Base-by-base conservation (phyloP, 2,329 filamentous ascomycete species). In the Septoria linicola region DNA sequence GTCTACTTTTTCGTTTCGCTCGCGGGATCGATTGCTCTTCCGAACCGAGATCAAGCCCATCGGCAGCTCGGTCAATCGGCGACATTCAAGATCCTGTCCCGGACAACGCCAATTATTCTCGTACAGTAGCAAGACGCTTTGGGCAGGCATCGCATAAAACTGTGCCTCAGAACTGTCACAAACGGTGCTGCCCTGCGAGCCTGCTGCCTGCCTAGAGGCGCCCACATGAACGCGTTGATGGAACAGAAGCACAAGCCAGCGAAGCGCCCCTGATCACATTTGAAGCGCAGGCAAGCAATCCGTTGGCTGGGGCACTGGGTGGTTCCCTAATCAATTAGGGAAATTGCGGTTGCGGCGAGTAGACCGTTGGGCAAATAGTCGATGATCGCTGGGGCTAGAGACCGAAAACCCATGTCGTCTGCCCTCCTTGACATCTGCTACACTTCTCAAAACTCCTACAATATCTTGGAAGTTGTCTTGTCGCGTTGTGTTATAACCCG, bases 281-380 rank as follows among this genome's bases (percentile, higher is more conserved):
- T 17, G 36, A 39, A 13, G 16, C 20, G 17, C 10, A 11, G 6
- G 20, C 36, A 21, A 39, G 34, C 32, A 25, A 47, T 27, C 34
- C 34, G 42, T 36, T 45, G 42, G 42, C 31, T 36, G 34, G 34
- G 21, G 43, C 43, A 14, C 42, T 35, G 17, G 21, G 23, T 23
- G 27, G n/a, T n/a, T 25, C 41, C 41, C 25, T 43, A 43, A 31
- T 43, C 23, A 43, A 31, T 27, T 14, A 25, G 43, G 34, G 34
- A 47, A 20, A 47, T 47, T 47, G 19, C 34, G 35, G 43, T 40
- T 23, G 31, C 43, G 43, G 43, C 34, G 32, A 30, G 21, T 11
- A 39, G 32, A 37, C 32, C 16, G 36, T 21, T 16, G 36, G 36
- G 34, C 14, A 36, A 36, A 27, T 27, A 27, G 23, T 36, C 16